Evolutionary conservation across 768 basidiomycete genomes (phyloP), one percentile per base, ranked within the genome.

Genomic region (Tricholoma bakamatsutake): DNA sequence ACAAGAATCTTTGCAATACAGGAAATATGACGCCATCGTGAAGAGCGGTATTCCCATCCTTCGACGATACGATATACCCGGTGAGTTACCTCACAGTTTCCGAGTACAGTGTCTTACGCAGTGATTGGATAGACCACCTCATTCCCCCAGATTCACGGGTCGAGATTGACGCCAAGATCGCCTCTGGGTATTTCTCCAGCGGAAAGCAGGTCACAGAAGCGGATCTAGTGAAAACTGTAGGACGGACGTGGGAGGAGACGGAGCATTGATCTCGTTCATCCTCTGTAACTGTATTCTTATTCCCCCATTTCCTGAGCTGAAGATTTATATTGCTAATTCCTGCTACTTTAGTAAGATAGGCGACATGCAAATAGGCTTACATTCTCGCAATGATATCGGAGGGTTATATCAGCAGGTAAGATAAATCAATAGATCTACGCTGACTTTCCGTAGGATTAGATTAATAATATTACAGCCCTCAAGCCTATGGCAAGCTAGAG

Each of bases 111-210:
- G 53, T 10, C 10, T n/a, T 28, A 51, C 30, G 59, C 56, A n/a
- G 55, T 54, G 9, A 2, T 45, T 31, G 56, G 10, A 50, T 11
- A 83, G 91, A 91, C 52, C 81, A 96, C 60, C 83, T 97, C 54
- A 90, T 97, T 59, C 93, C 93, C 0, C 89, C 88, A 34, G 90
- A 93, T 70, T 88, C 88, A 42, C 82, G 85, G 13, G 95, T 98
- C 27, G 95, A 98, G 75, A 97, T 96, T 59, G 92, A 97, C 61
- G 95, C 95, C 34, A 98, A 97, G 81, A 93, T 94, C 62, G 90
- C 91, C 10, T 87, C 91, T 4, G 95, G 94, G 7, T 98, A 98
- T 69, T 96, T 91, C 73, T 85, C 88, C 30, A 88, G 80, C 58
- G 86, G 85, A 2, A 89, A 89, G 69, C 76, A 86, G 64, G 67